Evolutionary conservation across 176 grass and related monocot species (phyloP), one percentile per base, ranked within the genome.

Genomic region (Elymus sibiricus): DNA sequence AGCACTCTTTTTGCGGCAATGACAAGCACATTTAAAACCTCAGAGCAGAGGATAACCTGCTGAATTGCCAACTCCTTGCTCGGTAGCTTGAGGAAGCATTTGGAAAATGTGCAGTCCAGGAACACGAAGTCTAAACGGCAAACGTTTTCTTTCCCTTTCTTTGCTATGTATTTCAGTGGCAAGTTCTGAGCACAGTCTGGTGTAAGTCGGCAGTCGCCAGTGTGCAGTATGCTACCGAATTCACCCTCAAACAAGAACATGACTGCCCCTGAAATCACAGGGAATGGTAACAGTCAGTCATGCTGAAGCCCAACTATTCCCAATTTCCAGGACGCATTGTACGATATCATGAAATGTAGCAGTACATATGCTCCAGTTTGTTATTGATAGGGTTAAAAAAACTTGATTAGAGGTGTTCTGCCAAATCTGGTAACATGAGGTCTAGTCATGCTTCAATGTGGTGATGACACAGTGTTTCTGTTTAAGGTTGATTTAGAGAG

Each of bases 161-260:
- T 98, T 2, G 76, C 56, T 84, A 95, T 87, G 76, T 98, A 91
- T 83, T 98, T 98, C 35, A 92, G 29, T 31, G 93, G 93, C 40
- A 98, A 81, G 88, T 92, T 83, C 68, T 98, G 96, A 76, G 90
- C 76, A 74, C 88, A 98, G 47, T 94, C 90, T 5, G 88, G 66
- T 6, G 90, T 98, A 67, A 98, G 86, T 13, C 92, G 82, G 35
- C 90, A 95, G 77, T 95, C 96, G 27, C 96, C 93, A 0, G 92
- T 98, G 82, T 98, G 96, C 60, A 98, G 80, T 51, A 98, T 79
- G 51, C 83, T 95, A 79, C 97, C 92, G 37, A 98, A 94, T 82
- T 51, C 78, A 84, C 97, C 93, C 91, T 98, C 94, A 38, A 95
- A 98, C 65, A 95, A 91, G 84, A 94, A 98, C 96, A 95, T 95